These are phyloP conservation scores for Ramaria sp. DNA, from an alignment of 768 basidiomycete genomes.

Conservation along the genomic window DNA sequence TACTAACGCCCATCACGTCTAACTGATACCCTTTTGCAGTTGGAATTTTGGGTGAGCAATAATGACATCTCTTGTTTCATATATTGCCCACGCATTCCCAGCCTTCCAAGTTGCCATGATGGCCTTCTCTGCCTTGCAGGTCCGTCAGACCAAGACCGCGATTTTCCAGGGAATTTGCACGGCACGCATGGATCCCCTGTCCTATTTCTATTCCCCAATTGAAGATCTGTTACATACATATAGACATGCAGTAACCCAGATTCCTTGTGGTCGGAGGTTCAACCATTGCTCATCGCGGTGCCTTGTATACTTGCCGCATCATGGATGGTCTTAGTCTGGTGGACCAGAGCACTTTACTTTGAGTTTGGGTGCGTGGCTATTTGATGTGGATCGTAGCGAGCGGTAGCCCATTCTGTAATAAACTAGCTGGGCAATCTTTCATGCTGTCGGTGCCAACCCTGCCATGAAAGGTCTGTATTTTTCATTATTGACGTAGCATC, in stretches of 20 bases:
- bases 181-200: too few relatives aligned
- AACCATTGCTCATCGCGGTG: constrained; percentile 60
- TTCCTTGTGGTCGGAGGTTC: constrained; percentile 47
- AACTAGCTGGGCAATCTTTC: constrained; percentile 83
- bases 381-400: neutral
- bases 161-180: constrained; percentile 35
- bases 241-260: constrained; percentile 40
- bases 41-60: constrained; percentile 51
- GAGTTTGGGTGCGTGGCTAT: constrained; percentile 64
- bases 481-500: neutral
- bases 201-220: too few relatives aligned
- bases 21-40: constrained; percentile 15
- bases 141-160: constrained; percentile 62
- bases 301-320: constrained; percentile 59
- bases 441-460: constrained; percentile 78
- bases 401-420: neutral
- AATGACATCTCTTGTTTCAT: neutral
- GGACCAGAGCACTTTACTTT: constrained; percentile 55
- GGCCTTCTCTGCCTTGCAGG: constrained; percentile 64
- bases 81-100: constrained; percentile 16
- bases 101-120: constrained; percentile 71
- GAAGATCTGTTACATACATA: neutral
- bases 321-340: constrained; percentile 58
- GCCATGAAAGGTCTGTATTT: constrained; percentile 61
- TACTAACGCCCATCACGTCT: neutral